These are phyloP conservation scores for Mastigamoeba balamuthi DNA, from an alignment of 78 protist genomes.

Conservation along the genomic window DNA sequence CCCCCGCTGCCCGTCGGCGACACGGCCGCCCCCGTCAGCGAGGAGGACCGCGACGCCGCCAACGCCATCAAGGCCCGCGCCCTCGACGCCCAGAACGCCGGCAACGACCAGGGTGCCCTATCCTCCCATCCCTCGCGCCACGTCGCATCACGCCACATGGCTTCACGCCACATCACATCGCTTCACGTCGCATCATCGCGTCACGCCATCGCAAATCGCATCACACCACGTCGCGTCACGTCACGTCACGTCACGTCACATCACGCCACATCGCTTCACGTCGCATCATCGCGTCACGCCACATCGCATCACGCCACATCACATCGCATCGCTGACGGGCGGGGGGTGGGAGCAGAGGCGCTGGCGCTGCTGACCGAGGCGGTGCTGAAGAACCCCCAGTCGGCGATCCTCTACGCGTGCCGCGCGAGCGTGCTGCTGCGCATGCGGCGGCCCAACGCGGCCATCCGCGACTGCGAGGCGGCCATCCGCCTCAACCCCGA, in stretches of 20 bases:
- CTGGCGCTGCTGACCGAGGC: neutral
- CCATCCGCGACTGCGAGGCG: neutral
- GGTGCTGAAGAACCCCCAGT: neutral
- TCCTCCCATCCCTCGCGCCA: neutral
- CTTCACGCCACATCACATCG: too few relatives aligned
- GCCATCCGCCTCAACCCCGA: slow-evolving; percentile 22
- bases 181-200: too few relatives aligned
- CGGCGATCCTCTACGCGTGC: neutral
- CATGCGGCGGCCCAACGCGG: neutral
- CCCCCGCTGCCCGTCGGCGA: neutral
- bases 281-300: too few relatives aligned
- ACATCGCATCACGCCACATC: too few relatives aligned
- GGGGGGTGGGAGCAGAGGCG: neutral
- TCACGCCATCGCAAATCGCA: too few relatives aligned
- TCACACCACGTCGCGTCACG: too few relatives aligned
- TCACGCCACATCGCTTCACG: too few relatives aligned
- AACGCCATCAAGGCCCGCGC: neutral
- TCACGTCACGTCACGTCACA: too few relatives aligned
- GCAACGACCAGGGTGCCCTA: neutral
- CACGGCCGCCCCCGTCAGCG: neutral
- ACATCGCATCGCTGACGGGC: too few relatives aligned
- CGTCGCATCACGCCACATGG: neutral
- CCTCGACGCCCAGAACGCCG: neutral
- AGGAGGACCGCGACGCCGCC: neutral
- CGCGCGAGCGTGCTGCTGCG: neutral